Base-by-base conservation (phyloP, 495 filamentous ascomycete genomes). In the Neurospora sp. region DNA sequence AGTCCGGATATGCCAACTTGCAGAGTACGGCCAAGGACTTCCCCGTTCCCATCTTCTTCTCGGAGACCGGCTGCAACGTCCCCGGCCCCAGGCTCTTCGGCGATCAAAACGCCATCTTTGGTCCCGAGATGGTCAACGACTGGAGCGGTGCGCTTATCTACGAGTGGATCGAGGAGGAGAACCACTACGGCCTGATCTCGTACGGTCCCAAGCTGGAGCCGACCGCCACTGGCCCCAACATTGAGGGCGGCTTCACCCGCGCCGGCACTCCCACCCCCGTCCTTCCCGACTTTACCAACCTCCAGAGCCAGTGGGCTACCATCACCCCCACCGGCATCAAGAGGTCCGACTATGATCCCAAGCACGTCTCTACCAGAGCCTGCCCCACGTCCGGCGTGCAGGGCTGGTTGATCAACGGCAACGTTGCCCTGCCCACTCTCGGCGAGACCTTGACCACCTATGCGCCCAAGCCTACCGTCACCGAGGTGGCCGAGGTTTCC, bases 71-170 rank as follows among this genome's bases (percentile, higher is more conserved):
- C 70, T 93, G 92, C 82, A 94, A 90, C 74, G 85, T 83, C 16
- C 86, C 87, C 5, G 79, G 80, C 22, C 93, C 93, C 3, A 89
- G 94, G 53, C 84, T 85, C 0, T 97, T 96, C 74, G 85, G 86
- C 14, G 94, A 97, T 78, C 93, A 96, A 77, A 80, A 82, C 8
- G 87, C 92, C 68, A 93, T 97, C 73, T 90, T 96, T 75, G 91
- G 91, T 68, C 70, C 79, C 2, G 79, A 92, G 3, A 96, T 97
- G 94, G 80, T 82, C 8, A 79, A 83, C 70, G 87, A 89, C 71
- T 97, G 93, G 92, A 94, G 91, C 38, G 94, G 94, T 71, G 83
- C 91, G 40, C 94, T 96, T 72, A 84, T 95, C 74, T 97, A 97
- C 81, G 93, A 97, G 80, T 97, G 93, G 93, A 92, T 97, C 71